phyloP scores from a whole-genome alignment of 2,329 filamentous ascomycete genomes.

The Lachnellula suecica region DNA sequence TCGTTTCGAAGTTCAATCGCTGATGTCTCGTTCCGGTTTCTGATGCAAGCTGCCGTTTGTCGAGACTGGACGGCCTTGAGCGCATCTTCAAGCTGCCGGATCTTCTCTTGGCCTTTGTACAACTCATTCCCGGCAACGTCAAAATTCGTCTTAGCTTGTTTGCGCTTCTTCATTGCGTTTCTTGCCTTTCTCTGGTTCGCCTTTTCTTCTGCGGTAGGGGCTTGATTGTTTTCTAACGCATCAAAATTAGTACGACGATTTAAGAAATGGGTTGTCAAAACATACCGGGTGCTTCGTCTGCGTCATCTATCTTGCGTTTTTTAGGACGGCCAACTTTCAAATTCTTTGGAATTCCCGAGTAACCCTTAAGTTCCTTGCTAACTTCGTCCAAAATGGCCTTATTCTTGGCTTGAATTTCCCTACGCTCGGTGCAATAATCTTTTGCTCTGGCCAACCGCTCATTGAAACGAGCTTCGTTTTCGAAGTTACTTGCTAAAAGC shows the following conservation, averaged over 20 bases:
- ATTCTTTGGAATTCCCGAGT: neutral
- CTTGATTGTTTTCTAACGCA: neutral
- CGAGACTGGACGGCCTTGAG: neutral
- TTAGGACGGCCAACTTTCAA: neutral
- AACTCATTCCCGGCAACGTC: neutral
- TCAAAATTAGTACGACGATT: neutral
- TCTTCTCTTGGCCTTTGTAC: neutral
- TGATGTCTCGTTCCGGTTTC: conserved; percentile 9
- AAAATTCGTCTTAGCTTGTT: neutral
- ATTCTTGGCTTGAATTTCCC: neutral
- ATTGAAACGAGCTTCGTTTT: neutral
- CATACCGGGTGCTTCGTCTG: neutral
- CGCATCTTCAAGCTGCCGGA: neutral
- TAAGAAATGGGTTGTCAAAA: neutral
- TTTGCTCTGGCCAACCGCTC: neutral
- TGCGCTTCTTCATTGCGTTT: neutral
- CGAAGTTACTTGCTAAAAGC: neutral
- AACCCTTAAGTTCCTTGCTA: neutral
- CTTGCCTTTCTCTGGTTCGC: neutral
- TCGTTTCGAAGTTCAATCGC: conserved; percentile 4
- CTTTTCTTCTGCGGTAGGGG: neutral
- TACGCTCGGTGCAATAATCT: neutral
- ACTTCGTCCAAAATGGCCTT: neutral
- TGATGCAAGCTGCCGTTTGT: conserved; percentile 9
- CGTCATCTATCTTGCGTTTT: neutral